A percentile compares a stretch with the other conserved stretches of the same genome.
These are phyloP conservation scores for Metschnikowia lunata DNA, from an alignment of 805 yeast species.

Conservation along the genomic window DNA sequence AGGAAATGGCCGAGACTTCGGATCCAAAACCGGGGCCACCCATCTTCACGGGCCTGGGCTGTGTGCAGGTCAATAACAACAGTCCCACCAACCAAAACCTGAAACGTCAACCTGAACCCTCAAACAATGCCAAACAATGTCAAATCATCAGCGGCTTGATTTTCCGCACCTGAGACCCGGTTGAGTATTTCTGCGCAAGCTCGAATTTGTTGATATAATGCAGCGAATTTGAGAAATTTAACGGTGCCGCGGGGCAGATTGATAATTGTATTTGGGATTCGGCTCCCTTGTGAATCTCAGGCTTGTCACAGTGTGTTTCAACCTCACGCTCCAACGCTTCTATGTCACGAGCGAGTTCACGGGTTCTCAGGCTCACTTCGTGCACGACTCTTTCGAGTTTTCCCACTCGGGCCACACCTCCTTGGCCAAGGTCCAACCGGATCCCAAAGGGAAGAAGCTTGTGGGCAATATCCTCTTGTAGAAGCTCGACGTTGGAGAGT, in stretches of 20 bases:
- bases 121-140: too few relatives aligned
- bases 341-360: slow-evolving; percentile 8
- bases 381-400: slow-evolving; percentile 28
- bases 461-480: slow-evolving; percentile 22
- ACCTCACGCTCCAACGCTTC: slow-evolving; percentile 5
- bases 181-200: background rate
- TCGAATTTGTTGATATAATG: background rate
- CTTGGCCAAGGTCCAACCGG: slow-evolving; percentile 15
- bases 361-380: slow-evolving; percentile 23
- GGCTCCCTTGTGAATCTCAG: background rate
- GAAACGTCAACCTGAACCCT: too few relatives aligned
- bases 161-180: slow-evolving; percentile 1
- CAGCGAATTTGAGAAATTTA: too few relatives aligned
- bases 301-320: background rate
- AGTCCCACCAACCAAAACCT: too few relatives aligned
- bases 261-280: background rate
- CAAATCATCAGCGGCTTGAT: background rate
- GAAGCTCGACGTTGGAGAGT: slow-evolving; percentile 19
- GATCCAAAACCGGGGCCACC: too few relatives aligned
- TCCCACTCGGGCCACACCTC: slow-evolving; percentile 20
- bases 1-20: too few relatives aligned
- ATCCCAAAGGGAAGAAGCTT: slow-evolving; percentile 34
- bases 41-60: too few relatives aligned
- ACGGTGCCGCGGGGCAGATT: background rate
- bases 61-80: too few relatives aligned